Evolutionary conservation across 2,329 filamentous ascomycete species (phyloP).

Genomic region (Fusarium udum): DNA sequence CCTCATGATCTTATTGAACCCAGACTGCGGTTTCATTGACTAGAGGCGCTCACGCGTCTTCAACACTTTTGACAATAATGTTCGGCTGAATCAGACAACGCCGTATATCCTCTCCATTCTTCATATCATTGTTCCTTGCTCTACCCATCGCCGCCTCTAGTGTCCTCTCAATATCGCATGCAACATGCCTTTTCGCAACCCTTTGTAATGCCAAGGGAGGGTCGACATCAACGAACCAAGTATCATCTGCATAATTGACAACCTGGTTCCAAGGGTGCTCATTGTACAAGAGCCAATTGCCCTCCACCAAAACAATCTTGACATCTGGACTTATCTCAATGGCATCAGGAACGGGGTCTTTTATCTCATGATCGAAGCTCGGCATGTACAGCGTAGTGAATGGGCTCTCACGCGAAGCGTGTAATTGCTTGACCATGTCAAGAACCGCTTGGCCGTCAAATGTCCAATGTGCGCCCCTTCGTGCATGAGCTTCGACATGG

Average conservation of each 20-base stretch:
- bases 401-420: neutral
- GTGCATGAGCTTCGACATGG: neutral
- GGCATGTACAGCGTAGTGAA: neutral
- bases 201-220: neutral
- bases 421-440: neutral
- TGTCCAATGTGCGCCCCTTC: neutral
- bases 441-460: neutral
- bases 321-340: neutral
- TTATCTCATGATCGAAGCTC: neutral
- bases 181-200: neutral
- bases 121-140: neutral
- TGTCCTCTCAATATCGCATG: neutral
- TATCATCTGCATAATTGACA: neutral
- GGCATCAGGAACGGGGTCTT: neutral
- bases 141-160: neutral
- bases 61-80: neutral
- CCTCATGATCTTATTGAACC: fast-evolving
- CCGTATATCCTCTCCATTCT: neutral
- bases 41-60: neutral
- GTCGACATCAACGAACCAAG: neutral
- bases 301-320: neutral
- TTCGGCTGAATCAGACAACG: neutral
- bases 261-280: neutral
- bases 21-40: neutral
- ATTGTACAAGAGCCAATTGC: neutral